Evolutionary conservation across 208 protist genomes (phyloP).

Genomic region (Crithidia brevicula): DNA sequence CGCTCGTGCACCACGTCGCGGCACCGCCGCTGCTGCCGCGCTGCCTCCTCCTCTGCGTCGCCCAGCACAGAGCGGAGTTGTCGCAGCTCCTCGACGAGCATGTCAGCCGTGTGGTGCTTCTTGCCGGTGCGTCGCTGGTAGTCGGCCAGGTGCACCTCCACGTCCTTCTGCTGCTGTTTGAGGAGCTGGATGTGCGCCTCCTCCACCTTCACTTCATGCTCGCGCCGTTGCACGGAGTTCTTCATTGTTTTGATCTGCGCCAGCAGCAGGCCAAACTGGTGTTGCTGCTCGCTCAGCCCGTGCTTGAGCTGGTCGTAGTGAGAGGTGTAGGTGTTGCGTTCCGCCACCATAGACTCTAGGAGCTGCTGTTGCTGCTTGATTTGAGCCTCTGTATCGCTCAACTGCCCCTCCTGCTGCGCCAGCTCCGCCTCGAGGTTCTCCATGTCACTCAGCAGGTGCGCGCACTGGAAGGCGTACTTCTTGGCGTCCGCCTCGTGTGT

Average conservation of each 20-base stretch:
- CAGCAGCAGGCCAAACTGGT: constrained; percentile 95
- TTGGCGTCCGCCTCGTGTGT: constrained; percentile 79
- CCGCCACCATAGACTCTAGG: constrained; percentile 94
- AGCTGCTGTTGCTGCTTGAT: constrained; percentile 74
- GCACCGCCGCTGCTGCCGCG: constrained; percentile 92
- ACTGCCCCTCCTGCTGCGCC: constrained; percentile 80
- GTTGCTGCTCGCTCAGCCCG: constrained; percentile 94
- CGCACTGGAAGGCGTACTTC: constrained; percentile 60
- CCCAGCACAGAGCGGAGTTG: constrained; percentile 94
- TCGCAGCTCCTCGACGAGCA: constrained; percentile 77
- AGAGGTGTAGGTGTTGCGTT: constrained; percentile 97
- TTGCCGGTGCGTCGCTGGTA: constrained; percentile 48
- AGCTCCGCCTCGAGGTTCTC: constrained; percentile 82
- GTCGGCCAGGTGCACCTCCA: constrained; percentile 49
- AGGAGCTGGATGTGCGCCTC: constrained; percentile 49
- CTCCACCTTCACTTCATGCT: constrained; percentile 57
- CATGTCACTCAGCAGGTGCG: constrained; percentile 90
- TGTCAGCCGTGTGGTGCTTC: constrained; percentile 40
- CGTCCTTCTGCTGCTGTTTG: constrained; percentile 52
- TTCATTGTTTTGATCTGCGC: constrained; percentile 93
- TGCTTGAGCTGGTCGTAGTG: constrained; percentile 95
- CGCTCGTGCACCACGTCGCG: constrained; percentile 94
- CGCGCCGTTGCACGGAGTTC: constrained; percentile 92
- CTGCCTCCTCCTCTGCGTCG: constrained; percentile 87
- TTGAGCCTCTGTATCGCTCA: constrained; percentile 66